Percentiles rank a stretch among this genome's conserved stretches.
Conservation (phyloP, 2,329 filamentous ascomycete species). For the Sclerotiophoma versabilis region DNA sequence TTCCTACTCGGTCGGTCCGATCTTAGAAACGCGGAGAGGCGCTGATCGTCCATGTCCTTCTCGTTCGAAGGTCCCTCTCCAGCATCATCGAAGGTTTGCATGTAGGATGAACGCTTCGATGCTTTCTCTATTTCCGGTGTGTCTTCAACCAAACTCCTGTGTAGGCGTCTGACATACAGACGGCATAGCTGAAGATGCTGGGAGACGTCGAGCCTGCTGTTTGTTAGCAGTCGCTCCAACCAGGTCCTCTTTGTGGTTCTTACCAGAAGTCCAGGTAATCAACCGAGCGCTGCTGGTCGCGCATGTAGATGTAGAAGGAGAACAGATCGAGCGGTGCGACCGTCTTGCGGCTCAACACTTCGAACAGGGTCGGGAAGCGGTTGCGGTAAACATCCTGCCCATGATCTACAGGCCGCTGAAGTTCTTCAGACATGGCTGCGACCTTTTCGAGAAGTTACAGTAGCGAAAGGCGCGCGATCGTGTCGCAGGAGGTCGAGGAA, state of each 20-base stretch:
- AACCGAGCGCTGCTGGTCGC: slow-evolving; percentile 95
- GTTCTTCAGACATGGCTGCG: slow-evolving; percentile 36
- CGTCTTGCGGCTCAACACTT: slow-evolving; percentile 93
- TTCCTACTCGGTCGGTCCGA: slow-evolving; percentile 57
- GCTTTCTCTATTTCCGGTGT: slow-evolving; percentile 88
- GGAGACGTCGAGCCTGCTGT: slow-evolving; percentile 92
- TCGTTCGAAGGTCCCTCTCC: slow-evolving; percentile 67
- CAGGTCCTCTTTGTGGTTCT: slow-evolving; percentile 36
- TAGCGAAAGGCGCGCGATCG: slow-evolving; percentile 28
- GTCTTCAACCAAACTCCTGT: slow-evolving; percentile 88
- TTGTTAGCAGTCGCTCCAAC: slow-evolving; percentile 28
- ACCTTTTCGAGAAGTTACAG: not conserved
- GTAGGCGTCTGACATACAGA: slow-evolving; percentile 94
- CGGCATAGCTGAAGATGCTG: slow-evolving; percentile 98
- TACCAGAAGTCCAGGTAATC: slow-evolving; percentile 99
- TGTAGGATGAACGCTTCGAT: slow-evolving; percentile 84
- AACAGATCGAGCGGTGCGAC: slow-evolving; percentile 94
- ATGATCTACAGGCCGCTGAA: slow-evolving; percentile 18
- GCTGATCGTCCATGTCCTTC: slow-evolving; percentile 79
- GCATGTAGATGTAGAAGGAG: slow-evolving; percentile 99
- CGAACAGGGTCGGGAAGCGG: slow-evolving; percentile 90
- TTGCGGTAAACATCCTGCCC: slow-evolving; percentile 64
- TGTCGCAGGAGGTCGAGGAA: slow-evolving; percentile 24
- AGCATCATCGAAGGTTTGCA: slow-evolving; percentile 63
- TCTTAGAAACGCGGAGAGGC: slow-evolving; percentile 88